Evolutionary conservation across 805 yeast genomes (phyloP), one percentile per base, ranked within the genome.

Genomic region (Millerozyma miso): DNA sequence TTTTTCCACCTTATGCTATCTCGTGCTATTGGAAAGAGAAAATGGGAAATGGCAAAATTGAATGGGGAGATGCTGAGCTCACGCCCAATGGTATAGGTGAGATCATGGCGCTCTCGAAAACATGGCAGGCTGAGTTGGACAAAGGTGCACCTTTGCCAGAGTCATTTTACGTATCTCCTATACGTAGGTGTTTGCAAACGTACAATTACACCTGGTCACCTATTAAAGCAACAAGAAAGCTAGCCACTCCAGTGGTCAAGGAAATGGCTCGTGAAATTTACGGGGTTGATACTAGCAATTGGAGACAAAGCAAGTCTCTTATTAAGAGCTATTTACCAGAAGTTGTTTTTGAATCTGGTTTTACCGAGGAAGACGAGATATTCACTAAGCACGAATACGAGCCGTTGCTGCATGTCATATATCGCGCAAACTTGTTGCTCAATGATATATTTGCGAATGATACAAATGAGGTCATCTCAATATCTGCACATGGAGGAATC

Each of bases 31-130:
- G 62, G 60, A 60, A 59, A 43, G 45, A 43, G 16, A 43, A 51
- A 37, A 46, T 53, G 17, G 56, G 52, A 2, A 49, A 53, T 18
- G 53, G 49, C 14, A 45, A 41, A 7, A 44, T 55, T 4, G 55
- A 49, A 35, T 64, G 70, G 70, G 52, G 46, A 36, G 69, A 63
- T 52, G 68, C 69, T 4, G 41, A 46, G 31, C 47, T 64, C 17
- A 63, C 68, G 4, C 44, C 47, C 2, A 42, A 33, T 2, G 70
- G 69, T 0, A 33, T 34, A 3, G 14, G 26, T 3, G 62, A 63
- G 46, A 46, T 54, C 17, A 14, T 34, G 4, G 15, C 36, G 8
- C 45, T 61, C 31, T 37, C 51, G 8, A 17, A 33, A 5, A 40
- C 42, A 29, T 58, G 60, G 60, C 13, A 40, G 2, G 18, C 44